phyloP scores from a whole-genome alignment of 2,329 filamentous ascomycete species.

The Scytalidium sp. region DNA sequence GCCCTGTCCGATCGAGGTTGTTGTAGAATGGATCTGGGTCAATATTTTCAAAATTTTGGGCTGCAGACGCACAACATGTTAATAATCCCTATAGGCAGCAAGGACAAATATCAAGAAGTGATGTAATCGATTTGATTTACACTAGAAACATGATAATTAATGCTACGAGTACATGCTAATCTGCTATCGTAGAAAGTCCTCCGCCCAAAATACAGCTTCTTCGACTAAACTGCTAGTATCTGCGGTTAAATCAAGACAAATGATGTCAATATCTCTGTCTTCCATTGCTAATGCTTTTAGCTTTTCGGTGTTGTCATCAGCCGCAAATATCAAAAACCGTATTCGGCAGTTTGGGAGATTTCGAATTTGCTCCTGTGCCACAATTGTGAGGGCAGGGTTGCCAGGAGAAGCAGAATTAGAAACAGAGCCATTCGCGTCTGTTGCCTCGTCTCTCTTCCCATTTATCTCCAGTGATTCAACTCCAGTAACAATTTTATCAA shows the following conservation, averaged over 20 bases:
- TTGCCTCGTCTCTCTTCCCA: neutral
- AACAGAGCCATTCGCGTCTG: neutral
- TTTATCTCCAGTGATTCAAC: neutral
- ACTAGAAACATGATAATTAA: neutral
- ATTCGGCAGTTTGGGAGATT: neutral
- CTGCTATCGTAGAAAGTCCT: neutral
- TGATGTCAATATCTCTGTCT: neutral
- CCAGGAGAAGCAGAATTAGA: neutral
- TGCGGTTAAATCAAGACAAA: neutral
- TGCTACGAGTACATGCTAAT: neutral
- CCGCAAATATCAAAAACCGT: neutral
- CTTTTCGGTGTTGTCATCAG: neutral
- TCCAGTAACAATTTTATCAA: neutral
- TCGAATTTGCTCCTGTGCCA: neutral
- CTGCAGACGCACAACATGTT: neutral
- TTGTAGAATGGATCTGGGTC: no score
- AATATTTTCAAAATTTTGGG: no score
- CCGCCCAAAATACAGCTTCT: neutral
- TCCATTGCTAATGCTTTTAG: neutral
- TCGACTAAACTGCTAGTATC: neutral
- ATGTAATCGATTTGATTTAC: neutral
- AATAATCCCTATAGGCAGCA: neutral
- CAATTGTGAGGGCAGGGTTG: neutral
- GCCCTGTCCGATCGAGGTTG: no score
- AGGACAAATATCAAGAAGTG: neutral